Percentiles rank a stretch among this genome's conserved stretches.
Evolutionary conservation across 352 stramenopile species (phyloP).

Genomic region (Globisporangium cederbergense): DNA sequence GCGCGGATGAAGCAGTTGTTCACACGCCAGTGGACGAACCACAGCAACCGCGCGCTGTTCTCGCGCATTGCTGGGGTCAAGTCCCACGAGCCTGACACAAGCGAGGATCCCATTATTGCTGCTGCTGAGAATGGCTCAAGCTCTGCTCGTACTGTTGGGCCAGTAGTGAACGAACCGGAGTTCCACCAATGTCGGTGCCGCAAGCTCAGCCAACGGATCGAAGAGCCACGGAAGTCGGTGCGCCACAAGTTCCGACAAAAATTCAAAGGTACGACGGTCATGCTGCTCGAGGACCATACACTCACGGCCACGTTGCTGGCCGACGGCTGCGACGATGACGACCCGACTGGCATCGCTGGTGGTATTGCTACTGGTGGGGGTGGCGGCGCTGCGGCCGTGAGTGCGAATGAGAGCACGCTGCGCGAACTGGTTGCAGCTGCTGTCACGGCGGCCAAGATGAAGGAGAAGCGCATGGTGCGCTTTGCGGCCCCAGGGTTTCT

Average conservation of each 20-base stretch:
- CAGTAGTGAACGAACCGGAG: not conserved
- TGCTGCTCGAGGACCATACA: not conserved
- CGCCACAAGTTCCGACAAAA: slow-evolving; percentile 1
- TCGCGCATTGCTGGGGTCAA: not conserved
- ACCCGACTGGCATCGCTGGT: not conserved
- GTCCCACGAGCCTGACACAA: not conserved
- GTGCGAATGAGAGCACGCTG: not conserved
- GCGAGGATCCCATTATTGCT: not conserved
- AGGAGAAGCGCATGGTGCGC: not conserved
- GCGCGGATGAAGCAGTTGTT: not conserved
- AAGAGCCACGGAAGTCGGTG: not conserved
- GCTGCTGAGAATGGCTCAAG: not conserved
- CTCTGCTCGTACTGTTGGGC: not conserved
- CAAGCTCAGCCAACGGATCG: not conserved
- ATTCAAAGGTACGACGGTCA: not conserved
- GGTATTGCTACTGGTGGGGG: not conserved
- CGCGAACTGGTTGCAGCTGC: not conserved
- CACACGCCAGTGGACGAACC: not conserved
- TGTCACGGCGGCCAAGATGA: not conserved
- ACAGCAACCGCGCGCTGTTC: not conserved
- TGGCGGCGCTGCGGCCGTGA: not conserved
- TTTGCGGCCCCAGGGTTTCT: not conserved
- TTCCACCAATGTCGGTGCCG: not conserved
- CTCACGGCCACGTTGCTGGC: not conserved
- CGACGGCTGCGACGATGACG: not conserved